These are phyloP conservation scores for Mycena albidolilacea DNA, from an alignment of 768 basidiomycete species.

Conservation along the genomic window DNA sequence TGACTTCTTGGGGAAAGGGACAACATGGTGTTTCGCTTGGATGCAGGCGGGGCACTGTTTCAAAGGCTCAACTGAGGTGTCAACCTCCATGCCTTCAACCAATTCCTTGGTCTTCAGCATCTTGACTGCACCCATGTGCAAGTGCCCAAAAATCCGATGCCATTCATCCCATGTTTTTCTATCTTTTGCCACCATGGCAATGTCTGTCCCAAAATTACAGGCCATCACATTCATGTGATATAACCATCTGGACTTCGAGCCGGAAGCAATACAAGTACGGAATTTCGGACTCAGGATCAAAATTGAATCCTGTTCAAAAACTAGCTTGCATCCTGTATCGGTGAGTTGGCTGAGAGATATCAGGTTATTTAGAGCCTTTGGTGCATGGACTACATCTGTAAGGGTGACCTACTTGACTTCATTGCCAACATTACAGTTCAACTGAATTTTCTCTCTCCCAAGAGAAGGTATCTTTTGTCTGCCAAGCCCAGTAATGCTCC, in stretches of 20 bases:
- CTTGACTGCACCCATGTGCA: constrained; percentile 32
- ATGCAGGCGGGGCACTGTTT: constrained; percentile 47
- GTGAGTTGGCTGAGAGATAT: constrained; percentile 41
- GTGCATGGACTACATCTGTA: too few species aligned
- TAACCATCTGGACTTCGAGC: too few species aligned
- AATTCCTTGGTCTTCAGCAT: constrained; percentile 28
- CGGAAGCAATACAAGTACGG: too few species aligned
- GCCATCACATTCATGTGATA: too few species aligned
- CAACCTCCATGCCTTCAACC: constrained; percentile 16
- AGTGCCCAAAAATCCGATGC: constrained; percentile 41
- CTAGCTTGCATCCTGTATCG: constrained; percentile 15
- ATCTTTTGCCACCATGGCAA: neutral
- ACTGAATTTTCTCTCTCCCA: too few species aligned
- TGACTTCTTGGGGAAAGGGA: constrained; percentile 46
- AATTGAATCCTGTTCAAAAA: too few species aligned
- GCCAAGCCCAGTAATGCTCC: too few species aligned
- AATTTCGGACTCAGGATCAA: too few species aligned
- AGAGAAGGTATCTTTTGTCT: too few species aligned
- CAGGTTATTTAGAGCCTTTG: constrained; percentile 5
- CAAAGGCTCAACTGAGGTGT: neutral
- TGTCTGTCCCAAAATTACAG: neutral
- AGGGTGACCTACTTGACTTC: too few species aligned
- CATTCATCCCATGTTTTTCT: constrained; percentile 44
- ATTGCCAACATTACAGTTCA: too few species aligned
- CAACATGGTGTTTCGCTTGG: constrained; percentile 51